phyloP scores from a whole-genome alignment of 2,329 filamentous ascomycete species.

The Nannizziopsis barbatae region DNA sequence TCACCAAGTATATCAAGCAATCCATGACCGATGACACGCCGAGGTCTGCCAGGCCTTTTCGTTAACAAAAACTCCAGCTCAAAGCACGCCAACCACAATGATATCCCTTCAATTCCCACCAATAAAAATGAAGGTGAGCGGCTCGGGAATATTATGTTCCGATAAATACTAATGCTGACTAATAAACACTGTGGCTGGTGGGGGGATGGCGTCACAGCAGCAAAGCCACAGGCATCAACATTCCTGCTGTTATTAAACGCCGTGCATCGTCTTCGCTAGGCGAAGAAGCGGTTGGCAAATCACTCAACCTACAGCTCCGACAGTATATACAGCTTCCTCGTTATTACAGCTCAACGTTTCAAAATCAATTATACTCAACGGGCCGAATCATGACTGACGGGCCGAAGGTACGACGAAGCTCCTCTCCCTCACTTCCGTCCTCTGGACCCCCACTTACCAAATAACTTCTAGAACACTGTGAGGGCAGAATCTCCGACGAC shows the following conservation, averaged over 20 bases:
- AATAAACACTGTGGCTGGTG: background rate
- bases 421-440: background rate
- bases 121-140: too few species aligned
- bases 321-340: background rate
- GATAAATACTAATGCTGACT: background rate
- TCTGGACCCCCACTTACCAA: background rate
- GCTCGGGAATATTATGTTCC: background rate
- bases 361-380: background rate
- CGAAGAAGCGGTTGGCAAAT: background rate
- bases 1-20: background rate
- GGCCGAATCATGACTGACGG: constrained; percentile 9
- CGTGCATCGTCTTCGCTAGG: background rate
- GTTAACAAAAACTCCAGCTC: too few species aligned
- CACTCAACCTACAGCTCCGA: background rate
- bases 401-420: constrained; percentile 2
- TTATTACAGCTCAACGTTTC: background rate
- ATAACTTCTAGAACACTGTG: constrained; percentile 18
- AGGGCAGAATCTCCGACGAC: constrained; percentile 45
- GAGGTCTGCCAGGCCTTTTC: background rate
- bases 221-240: constrained; percentile 5
- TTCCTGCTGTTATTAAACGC: background rate
- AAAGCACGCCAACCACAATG: too few species aligned
- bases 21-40: constrained; percentile 3
- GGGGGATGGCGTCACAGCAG: constrained; percentile 7
- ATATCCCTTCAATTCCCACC: too few species aligned